Conservation (phyloP, 192 early-diverging fungal genomes). For the Dissophora globulifera region DNA sequence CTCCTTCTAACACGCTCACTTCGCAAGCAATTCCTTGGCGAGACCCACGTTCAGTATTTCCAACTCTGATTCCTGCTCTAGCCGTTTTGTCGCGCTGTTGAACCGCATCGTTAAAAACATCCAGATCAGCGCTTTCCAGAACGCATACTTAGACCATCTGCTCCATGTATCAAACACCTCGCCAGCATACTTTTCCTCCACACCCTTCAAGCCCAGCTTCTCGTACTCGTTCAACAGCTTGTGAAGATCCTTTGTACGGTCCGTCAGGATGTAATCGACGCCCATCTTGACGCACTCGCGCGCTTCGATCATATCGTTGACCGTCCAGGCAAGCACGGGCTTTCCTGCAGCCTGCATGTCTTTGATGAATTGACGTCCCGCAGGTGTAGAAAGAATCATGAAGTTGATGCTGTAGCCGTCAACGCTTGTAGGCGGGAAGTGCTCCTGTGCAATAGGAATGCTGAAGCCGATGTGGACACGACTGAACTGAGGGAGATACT, state of each 20-base stretch:
- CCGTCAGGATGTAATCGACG: constrained; percentile 63
- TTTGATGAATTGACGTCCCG: constrained; percentile 59
- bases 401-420: constrained; percentile 60
- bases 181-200: constrained; percentile 29
- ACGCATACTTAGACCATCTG: constrained; percentile 33
- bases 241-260: constrained; percentile 45
- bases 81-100: constrained; percentile 24
- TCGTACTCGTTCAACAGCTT: constrained; percentile 36
- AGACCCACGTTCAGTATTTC: not conserved
- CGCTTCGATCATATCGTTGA: constrained; percentile 53
- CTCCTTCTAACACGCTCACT: not conserved
- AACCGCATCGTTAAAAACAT: constrained; percentile 26
- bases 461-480: constrained; percentile 63
- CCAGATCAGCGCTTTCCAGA: constrained; percentile 42
- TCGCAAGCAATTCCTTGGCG: not conserved
- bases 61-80: constrained; percentile 15
- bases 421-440: constrained; percentile 53
- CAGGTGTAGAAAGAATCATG: constrained; percentile 39
- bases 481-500: constrained; percentile 55
- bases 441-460: constrained; percentile 47
- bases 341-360: constrained; percentile 61
- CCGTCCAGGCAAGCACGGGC: constrained; percentile 61
- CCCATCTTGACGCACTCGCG: constrained; percentile 58
- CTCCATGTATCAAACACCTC: constrained; percentile 44
- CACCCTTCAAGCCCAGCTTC: constrained; percentile 25